Evolutionary conservation across 2,329 filamentous ascomycete genomes (phyloP).

Genomic region (Colletotrichum euphorbiae): DNA sequence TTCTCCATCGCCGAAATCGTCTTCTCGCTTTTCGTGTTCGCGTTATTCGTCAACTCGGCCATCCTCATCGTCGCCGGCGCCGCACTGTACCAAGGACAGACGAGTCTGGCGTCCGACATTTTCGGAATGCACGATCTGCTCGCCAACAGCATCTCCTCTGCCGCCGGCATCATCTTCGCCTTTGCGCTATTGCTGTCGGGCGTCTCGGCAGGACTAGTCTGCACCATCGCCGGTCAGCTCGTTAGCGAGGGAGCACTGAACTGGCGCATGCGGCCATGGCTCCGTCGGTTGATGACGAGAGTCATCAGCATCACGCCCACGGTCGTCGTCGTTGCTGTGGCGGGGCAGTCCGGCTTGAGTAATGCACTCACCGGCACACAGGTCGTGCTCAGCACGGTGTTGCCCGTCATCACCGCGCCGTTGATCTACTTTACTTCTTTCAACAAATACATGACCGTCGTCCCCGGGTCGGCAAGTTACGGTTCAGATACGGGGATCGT

Average conservation of each 20-base stretch:
- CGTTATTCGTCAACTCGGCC: constrained; percentile 84
- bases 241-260: constrained; percentile 84
- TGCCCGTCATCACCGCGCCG: constrained; percentile 84
- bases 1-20: constrained; percentile 79
- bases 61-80: constrained; percentile 90
- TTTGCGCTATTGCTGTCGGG: constrained; percentile 84
- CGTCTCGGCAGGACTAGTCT: constrained; percentile 85
- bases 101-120: constrained; percentile 77
- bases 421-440: constrained; percentile 88
- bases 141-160: constrained; percentile 74
- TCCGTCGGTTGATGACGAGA: constrained; percentile 81
- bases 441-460: constrained; percentile 75
- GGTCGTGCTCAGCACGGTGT: constrained; percentile 80
- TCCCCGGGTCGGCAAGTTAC: constrained; percentile 35
- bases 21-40: constrained; percentile 82
- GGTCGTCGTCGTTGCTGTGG: constrained; percentile 84
- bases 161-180: constrained; percentile 86
- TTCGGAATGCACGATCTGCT: constrained; percentile 86
- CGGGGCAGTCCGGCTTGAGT: constrained; percentile 77
- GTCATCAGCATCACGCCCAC: constrained; percentile 83
- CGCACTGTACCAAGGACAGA: constrained; percentile 72
- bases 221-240: constrained; percentile 91
- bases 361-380: constrained; percentile 80
- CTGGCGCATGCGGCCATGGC: constrained; percentile 81
- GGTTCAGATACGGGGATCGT: constrained; percentile 26